Evolutionary conservation across 2,329 filamentous ascomycete genomes (phyloP), one percentile per base, ranked within the genome.

Genomic region (Curvularia lunata): DNA sequence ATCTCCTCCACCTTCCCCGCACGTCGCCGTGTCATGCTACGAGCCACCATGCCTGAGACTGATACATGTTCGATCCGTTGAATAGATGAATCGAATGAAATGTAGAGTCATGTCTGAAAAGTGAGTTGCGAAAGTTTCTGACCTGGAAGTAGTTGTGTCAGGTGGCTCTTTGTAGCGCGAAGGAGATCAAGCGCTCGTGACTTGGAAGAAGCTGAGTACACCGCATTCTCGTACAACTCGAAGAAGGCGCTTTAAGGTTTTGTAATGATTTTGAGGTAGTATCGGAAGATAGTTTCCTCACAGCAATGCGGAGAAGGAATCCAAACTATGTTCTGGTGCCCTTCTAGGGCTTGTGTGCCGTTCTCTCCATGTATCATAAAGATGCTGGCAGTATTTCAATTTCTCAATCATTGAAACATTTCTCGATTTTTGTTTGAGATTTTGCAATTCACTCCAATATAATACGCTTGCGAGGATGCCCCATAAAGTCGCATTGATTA

Each of bases 401-500:
- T 37, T 2, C 16, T n/a, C 13, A 18, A 7, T 37, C 8, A 5
- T 37, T 37, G 4, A 3, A 8, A 30, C 28, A 8, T 30, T n/a
- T n/a, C n/a, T n/a, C n/a, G n/a, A n/a, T n/a, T n/a, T n/a, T n/a
- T 27, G 1, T 7, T 27, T 27, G 6, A 27, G 25, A 34, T 34
- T 34, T 13, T 13, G 16, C 6, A 18, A 12, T 10, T 4, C n/a
- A 48, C 28, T 27, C 2, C 0, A 23, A 5, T 28, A n/a, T 3
- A 19, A 10, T 5, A 19, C n/a, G 4, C 4, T 4, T 19, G 5
- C 28, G 5, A 46, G 27, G 2, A 71, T 70, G 64, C 25, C 52
- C 0, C 61, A 56, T 16, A 71, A 70, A 56, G 61, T 64, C 23
- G 91, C 91, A 48, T 81, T 95, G 50, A 92, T 95, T 73, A 93